Evolutionary conservation across 495 filamentous ascomycete species (phyloP).

Genomic region (Staphylotrichum longicolle): DNA sequence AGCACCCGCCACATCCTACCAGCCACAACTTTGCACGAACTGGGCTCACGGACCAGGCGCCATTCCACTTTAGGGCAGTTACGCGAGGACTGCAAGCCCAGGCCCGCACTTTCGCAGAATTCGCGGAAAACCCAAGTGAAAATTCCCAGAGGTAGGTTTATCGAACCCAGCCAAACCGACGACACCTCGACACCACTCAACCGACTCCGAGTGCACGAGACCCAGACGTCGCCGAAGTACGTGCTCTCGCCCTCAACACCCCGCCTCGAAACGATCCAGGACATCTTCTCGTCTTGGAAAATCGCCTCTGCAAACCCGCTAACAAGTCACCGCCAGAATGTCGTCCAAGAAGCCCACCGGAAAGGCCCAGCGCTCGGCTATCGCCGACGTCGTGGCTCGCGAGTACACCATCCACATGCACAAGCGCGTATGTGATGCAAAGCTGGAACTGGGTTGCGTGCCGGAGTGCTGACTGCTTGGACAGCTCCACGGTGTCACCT

Average conservation of each 20-base stretch:
- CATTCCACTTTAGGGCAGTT: constrained; percentile 31
- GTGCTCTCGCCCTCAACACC: constrained; percentile 23
- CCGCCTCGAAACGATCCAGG: constrained; percentile 6
- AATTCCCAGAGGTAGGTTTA: constrained; percentile 34
- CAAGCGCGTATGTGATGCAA: constrained; percentile 81
- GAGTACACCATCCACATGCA: constrained; percentile 99
- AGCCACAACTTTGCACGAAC: constrained; percentile 17
- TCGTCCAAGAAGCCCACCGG: constrained; percentile 64
- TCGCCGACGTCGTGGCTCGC: constrained; percentile 95
- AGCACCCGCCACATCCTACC: constrained; percentile 7
- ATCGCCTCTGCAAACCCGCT: constrained; percentile 12
- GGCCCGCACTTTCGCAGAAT: constrained; percentile 38
- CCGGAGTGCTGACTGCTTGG: constrained; percentile 23
- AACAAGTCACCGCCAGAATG: constrained; percentile 52
- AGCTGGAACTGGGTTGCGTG: not conserved
- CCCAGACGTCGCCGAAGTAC: constrained; percentile 35
- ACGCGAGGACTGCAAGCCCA: constrained; percentile 34
- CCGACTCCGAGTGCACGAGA: constrained; percentile 34
- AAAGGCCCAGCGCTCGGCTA: constrained; percentile 85
- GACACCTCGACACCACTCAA: constrained; percentile 36
- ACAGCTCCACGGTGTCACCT: constrained; percentile 91
- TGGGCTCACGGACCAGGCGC: constrained; percentile 12
- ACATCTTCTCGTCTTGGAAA: not conserved
- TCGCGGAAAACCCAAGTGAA: constrained; percentile 36
- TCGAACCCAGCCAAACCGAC: constrained; percentile 31